Percentiles rank a stretch among this genome's conserved stretches.
Conservation (phyloP, 2,329 filamentous ascomycete genomes). For the Botrytis medusae region DNA sequence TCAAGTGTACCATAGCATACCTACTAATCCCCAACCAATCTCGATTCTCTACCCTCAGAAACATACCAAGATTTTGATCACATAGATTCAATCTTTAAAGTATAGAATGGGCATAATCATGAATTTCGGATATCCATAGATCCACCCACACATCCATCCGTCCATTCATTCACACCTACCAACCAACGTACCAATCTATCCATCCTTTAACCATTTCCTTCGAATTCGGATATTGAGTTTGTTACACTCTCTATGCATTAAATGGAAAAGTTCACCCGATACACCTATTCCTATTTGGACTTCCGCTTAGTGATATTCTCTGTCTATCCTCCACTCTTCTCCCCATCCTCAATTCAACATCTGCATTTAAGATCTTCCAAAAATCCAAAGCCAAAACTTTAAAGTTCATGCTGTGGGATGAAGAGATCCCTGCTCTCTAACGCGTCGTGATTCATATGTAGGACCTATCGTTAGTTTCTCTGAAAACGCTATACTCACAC, state of each 20-base stretch:
- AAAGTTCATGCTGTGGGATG: neutral
- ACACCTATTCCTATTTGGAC: neutral
- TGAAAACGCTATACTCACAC: neutral
- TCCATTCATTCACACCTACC: neutral
- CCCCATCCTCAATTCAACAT: neutral
- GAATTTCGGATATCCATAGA: neutral
- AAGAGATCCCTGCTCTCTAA: conserved; percentile 7
- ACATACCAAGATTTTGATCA: neutral
- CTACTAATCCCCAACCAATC: neutral
- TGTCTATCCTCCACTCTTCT: neutral
- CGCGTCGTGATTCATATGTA: neutral
- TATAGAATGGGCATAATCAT: neutral
- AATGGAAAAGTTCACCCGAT: neutral
- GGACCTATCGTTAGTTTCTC: neutral
- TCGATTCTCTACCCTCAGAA: neutral
- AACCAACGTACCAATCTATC: neutral
- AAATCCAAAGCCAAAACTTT: neutral
- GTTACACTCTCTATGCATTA: neutral
- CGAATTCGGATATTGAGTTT: neutral
- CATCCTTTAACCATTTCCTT: neutral
- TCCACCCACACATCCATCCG: neutral
- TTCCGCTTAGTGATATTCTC: neutral
- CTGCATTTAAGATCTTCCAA: neutral
- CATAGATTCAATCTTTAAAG: neutral
- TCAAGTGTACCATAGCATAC: neutral